These are phyloP conservation scores for Hordeum marinum DNA, from an alignment of 176 grass and related monocot genomes.

Conservation along the genomic window DNA sequence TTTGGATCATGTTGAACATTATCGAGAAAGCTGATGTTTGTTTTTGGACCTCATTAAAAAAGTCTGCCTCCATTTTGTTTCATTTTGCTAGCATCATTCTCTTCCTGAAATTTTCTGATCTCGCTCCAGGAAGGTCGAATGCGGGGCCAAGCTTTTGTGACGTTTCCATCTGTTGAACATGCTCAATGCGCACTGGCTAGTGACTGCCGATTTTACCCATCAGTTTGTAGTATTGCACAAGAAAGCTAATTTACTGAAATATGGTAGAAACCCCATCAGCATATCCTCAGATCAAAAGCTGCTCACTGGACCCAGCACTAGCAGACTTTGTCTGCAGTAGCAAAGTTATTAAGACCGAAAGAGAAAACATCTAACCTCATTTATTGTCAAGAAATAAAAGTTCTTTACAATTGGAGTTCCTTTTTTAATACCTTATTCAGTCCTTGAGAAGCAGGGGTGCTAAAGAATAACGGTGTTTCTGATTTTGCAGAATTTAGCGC, in stretches of 20 bases:
- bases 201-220: neutral
- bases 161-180: slow-evolving; percentile 71
- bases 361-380: neutral
- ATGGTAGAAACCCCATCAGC: neutral
- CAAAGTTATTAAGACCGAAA: neutral
- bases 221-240: neutral
- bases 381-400: neutral
- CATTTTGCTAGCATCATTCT: neutral
- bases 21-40: neutral
- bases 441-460: neutral
- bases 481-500: slow-evolving; percentile 73
- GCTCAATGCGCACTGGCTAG: slow-evolving; percentile 67
- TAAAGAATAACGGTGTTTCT: neutral
- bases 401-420: neutral
- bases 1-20: neutral
- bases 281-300: neutral
- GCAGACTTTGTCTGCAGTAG: neutral
- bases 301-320: neutral
- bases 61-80: neutral
- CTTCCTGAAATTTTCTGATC: slow-evolving; percentile 11
- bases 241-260: neutral
- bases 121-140: slow-evolving; percentile 77
- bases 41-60: neutral
- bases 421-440: neutral
- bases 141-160: slow-evolving; percentile 94